phyloP scores from a whole-genome alignment of 2,329 filamentous ascomycete genomes.

The Curvularia lunata region DNA sequence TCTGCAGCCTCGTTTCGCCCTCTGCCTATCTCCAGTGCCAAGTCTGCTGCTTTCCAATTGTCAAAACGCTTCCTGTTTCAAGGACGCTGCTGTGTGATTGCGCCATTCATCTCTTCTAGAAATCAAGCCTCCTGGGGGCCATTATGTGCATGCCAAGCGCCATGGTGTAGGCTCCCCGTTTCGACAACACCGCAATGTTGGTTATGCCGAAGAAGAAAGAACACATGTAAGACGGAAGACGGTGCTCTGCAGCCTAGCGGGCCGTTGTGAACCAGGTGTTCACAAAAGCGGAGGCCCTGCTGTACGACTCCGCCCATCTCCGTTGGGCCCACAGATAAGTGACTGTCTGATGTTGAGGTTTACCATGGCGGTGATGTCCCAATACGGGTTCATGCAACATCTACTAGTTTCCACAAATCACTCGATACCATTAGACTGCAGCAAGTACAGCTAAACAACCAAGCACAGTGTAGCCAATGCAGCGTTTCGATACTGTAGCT shows the following conservation, averaged over 20 bases:
- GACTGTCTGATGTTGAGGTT: background rate
- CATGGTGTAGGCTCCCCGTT: background rate
- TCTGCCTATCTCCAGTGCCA: background rate
- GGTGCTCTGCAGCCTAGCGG: background rate
- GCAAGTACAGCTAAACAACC: too few species aligned
- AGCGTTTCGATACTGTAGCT: too few species aligned
- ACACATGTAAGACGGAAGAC: background rate
- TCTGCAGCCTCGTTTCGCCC: background rate
- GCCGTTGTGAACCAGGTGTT: slow-evolving; percentile 1
- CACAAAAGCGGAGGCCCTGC: background rate
- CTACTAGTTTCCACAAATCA: too few species aligned
- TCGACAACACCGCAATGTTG: background rate
- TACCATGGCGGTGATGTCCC: background rate
- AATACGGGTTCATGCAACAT: too few species aligned
- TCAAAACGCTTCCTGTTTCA: background rate
- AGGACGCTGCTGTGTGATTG: background rate
- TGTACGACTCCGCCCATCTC: background rate
- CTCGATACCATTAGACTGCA: too few species aligned
- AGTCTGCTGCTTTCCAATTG: background rate
- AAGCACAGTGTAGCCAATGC: too few species aligned
- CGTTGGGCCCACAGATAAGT: background rate
- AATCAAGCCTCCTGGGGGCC: background rate
- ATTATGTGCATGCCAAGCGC: background rate
- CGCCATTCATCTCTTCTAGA: background rate
- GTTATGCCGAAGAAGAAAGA: background rate